phyloP scores from a whole-genome alignment of 164 flowering plant species.

The Brasenia schreberi region DNA sequence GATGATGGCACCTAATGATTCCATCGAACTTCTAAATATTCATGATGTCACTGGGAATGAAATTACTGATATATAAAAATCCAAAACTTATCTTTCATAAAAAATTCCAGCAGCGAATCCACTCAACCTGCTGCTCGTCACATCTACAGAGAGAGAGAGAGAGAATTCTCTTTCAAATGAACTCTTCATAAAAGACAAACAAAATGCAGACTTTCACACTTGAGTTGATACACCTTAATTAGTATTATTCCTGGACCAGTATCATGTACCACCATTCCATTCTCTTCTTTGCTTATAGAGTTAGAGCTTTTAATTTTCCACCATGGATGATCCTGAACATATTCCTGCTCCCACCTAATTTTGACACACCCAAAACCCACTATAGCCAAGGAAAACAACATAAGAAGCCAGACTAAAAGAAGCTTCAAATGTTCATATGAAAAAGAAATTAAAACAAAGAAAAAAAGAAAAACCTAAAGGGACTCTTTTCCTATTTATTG shows the following conservation, averaged over 20 bases:
- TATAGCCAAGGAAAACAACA: neutral
- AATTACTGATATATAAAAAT: too few relatives aligned
- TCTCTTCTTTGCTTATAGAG: neutral
- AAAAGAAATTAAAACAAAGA: neutral
- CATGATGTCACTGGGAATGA: too few relatives aligned
- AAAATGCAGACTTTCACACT: neutral
- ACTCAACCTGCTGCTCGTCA: neutral
- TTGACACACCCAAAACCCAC: neutral
- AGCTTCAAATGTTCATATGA: neutral
- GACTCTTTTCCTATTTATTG: neutral
- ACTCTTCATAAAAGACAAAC: neutral
- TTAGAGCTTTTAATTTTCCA: neutral
- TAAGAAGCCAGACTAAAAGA: neutral
- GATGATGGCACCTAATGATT: too few relatives aligned
- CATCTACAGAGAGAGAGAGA: neutral
- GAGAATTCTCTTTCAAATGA: neutral
- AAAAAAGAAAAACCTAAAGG: neutral
- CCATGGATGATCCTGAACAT: neutral
- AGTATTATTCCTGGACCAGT: neutral
- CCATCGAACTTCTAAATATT: too few relatives aligned
- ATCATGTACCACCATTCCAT: neutral
- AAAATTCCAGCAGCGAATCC: neutral
- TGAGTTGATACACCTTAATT: neutral
- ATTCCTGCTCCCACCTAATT: neutral
- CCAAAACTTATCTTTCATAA: too few relatives aligned